Base-by-base conservation (phyloP, 495 filamentous ascomycete species). In the Poronia punctata region DNA sequence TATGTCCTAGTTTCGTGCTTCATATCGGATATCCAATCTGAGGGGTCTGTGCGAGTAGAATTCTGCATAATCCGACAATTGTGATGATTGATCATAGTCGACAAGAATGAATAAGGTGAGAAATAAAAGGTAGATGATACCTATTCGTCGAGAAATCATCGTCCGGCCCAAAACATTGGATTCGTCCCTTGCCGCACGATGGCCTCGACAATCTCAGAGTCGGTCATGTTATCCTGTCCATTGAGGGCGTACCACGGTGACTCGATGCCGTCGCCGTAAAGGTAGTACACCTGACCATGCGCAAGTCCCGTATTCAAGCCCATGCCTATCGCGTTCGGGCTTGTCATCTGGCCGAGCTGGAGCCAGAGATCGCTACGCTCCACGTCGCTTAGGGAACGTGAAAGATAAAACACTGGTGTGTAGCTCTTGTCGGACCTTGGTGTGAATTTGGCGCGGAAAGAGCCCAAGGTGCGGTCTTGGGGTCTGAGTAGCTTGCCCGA, bases 211-310 rank as follows among this genome's bases (percentile, higher is more conserved):
- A 59, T 48, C 32, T 53, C 48, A n/a, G 40, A 32, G 5, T 55
- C 55, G 12, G 43, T 50, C 52, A 59, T 58, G 38, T 38, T 35
- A 38, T 55, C 55, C 36, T 56, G 52, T 1, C 49, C 49, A 18
- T 59, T 59, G 28, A 55, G 49, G 15, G 49, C 52, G 26, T 43
- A 58, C 52, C 54, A 55, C 9, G 51, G 52, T 23, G 54, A 40
- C n/a, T 32, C 40, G 16, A 52, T 46, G 29, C 31, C 45, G 16
- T 55, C 48, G 29, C 31, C 45, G 6, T 55, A 39, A 10, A 57
- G 34, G 17, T 57, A 58, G 35, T 58, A 55, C 26, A 47, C 46
- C 30, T 52, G 45, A 3, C 54, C 3, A 48, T 26, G 1, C 42
- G 39, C 5, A 55, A 33, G 21, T 49, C 43, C 3, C 46, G 37